A percentile compares a stretch with the other conserved stretches of the same genome.
phyloP scores from a whole-genome alignment of 2,329 filamentous ascomycete species.

The Fusarium sp. region DNA sequence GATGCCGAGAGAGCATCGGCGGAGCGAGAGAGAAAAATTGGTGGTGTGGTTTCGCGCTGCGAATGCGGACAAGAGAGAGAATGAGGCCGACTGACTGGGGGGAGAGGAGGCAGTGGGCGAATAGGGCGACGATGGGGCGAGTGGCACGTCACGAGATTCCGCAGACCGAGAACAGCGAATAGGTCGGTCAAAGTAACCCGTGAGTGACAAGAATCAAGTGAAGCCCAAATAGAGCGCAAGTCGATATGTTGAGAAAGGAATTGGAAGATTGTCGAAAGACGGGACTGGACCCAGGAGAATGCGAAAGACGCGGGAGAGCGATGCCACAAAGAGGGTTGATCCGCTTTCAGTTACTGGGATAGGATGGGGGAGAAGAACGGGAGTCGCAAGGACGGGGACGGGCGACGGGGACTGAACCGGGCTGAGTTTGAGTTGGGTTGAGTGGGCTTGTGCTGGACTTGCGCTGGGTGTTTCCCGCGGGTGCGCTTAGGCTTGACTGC shows the following conservation, averaged over 20 bases:
- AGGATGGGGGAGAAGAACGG: constrained; percentile 19
- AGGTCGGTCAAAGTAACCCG: constrained; percentile 33
- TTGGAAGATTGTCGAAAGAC: constrained; percentile 41
- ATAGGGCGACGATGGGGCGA: constrained; percentile 49
- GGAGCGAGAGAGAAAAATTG: constrained; percentile 31
- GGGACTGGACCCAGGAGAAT: constrained; percentile 40
- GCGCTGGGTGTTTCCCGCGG: constrained; percentile 44
- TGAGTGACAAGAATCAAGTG: constrained; percentile 33
- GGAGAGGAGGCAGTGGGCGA: constrained; percentile 39
- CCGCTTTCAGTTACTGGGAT: constrained; percentile 41
- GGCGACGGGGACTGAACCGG: constrained; percentile 21
- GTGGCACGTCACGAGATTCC: constrained; percentile 48
- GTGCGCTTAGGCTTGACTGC: constrained; percentile 25
- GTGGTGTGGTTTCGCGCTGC: constrained; percentile 50
- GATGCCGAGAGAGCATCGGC: constrained; percentile 49
- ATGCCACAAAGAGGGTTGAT: constrained; percentile 43
- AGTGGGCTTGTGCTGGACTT: constrained; percentile 30
- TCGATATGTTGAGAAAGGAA: constrained; percentile 35
- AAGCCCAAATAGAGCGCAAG: constrained; percentile 43
- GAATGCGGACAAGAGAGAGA: constrained; percentile 43
- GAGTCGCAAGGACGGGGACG: constrained; percentile 35
- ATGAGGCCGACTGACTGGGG: constrained; percentile 36
- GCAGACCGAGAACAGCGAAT: constrained; percentile 36
- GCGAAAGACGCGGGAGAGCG: constrained; percentile 47
- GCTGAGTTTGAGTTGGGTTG: constrained; percentile 16